phyloP scores from a whole-genome alignment of 2,329 filamentous ascomycete genomes.

The Daldinia eschscholtzii region DNA sequence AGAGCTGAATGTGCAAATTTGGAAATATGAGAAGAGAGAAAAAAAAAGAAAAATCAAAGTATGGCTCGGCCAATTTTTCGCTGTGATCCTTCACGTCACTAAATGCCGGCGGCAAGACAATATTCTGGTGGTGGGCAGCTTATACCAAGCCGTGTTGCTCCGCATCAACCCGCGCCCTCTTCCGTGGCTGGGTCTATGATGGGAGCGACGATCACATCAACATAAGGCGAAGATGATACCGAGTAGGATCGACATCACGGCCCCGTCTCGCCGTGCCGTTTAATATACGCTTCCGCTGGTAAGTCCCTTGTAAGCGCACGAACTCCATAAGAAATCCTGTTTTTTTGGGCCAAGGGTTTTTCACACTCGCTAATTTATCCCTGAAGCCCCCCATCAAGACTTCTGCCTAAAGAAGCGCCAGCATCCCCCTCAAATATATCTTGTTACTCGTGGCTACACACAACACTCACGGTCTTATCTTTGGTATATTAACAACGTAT shows the following conservation, averaged over 20 bases:
- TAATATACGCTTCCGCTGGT: conserved; percentile 33
- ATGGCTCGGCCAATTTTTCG: conserved; percentile 13
- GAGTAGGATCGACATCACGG: conserved; percentile 34
- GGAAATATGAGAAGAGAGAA: conserved; percentile 1
- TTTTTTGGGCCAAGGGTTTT: conserved; percentile 27
- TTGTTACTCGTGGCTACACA: conserved; percentile 3
- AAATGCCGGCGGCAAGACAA: conserved; percentile 24
- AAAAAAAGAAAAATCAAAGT: background rate
- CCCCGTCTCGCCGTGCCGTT: conserved; percentile 35
- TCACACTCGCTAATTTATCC: conserved; percentile 25
- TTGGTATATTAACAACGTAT: conserved; percentile 30
- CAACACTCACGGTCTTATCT: background rate
- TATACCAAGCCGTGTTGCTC: conserved; percentile 28
- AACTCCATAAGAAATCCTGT: conserved; percentile 36
- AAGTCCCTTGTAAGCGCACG: conserved; percentile 11
- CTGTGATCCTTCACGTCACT: conserved; percentile 7
- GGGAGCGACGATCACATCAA: conserved; percentile 28
- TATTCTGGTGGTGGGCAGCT: conserved; percentile 29
- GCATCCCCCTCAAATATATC: conserved; percentile 6
- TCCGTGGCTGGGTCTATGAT: conserved; percentile 19
- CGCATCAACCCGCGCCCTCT: conserved; percentile 20
- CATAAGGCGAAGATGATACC: conserved; percentile 28
- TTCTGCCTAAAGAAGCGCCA: conserved; percentile 38
- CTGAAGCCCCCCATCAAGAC: conserved; percentile 6
- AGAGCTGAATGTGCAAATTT: conserved; percentile 16